phyloP scores from a whole-genome alignment of 2,329 filamentous ascomycete species.

The Cladosporium phlei region DNA sequence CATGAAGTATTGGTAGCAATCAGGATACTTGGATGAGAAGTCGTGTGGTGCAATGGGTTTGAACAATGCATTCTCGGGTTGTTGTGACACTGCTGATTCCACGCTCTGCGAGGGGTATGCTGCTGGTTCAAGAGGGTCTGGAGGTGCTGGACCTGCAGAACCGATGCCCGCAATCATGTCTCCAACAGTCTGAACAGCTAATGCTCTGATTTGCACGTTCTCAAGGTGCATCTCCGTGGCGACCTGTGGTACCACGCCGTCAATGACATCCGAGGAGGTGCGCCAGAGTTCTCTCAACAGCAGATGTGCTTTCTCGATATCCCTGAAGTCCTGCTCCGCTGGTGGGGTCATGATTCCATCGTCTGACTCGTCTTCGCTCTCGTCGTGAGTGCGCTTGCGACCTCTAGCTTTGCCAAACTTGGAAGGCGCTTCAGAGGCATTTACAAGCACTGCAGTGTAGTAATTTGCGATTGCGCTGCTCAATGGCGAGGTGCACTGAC shows the following conservation, averaged over 20 bases:
- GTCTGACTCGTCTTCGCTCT: conserved; percentile 40
- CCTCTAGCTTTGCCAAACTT: conserved; percentile 44
- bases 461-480: conserved; percentile 90
- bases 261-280: conserved; percentile 78
- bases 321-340: conserved; percentile 77
- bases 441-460: conserved; percentile 93
- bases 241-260: conserved; percentile 89
- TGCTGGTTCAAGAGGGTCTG: conserved; percentile 68
- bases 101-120: conserved; percentile 72
- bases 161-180: conserved; percentile 94
- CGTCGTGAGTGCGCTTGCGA: conserved; percentile 35
- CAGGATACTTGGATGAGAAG: conserved; percentile 75
- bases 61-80: conserved; percentile 59
- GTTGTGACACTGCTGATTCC: conserved; percentile 38
- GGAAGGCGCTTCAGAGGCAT: conserved; percentile 53
- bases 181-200: conserved; percentile 90
- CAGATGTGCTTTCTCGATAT: conserved; percentile 82
- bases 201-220: conserved; percentile 74
- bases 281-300: conserved; percentile 91
- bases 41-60: conserved; percentile 83
- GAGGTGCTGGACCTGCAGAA: conserved; percentile 75
- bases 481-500: conserved; percentile 87
- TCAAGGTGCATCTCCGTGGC: conserved; percentile 90
- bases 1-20: conserved; percentile 78
- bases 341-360: conserved; percentile 45